These are phyloP conservation scores for Athelia psychrophila DNA, from an alignment of 1,284 basidiomycete species.

Conservation along the genomic window DNA sequence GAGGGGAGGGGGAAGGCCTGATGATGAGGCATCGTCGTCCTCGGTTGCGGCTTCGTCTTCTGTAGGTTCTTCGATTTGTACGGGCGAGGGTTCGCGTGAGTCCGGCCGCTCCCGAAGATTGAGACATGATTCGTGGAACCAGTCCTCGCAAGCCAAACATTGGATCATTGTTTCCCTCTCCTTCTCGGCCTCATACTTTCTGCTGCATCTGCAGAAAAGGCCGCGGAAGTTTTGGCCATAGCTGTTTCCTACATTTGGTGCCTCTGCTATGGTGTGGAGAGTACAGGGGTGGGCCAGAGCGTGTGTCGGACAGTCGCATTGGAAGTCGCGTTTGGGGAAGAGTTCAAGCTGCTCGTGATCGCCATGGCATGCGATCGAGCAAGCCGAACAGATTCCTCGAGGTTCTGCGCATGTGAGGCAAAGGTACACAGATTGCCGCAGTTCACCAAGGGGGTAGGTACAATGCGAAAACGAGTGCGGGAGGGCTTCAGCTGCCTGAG, in stretches of 20 bases:
- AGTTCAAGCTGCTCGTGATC: slow-evolving; percentile 80
- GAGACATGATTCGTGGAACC: slow-evolving; percentile 85
- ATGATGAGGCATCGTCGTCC: slow-evolving; percentile 51
- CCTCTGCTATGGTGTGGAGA: slow-evolving; percentile 51
- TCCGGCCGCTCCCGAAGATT: slow-evolving; percentile 65
- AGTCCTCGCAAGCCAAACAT: slow-evolving; percentile 82
- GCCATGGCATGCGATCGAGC: slow-evolving; percentile 78
- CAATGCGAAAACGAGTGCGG: slow-evolving; percentile 76
- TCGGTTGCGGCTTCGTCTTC: slow-evolving; percentile 38
- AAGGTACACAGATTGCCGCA: slow-evolving; percentile 70
- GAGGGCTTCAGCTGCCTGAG: slow-evolving; percentile 68
- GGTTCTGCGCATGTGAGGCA: slow-evolving; percentile 65
- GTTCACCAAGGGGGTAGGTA: slow-evolving; percentile 58
- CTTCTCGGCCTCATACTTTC: slow-evolving; percentile 63
- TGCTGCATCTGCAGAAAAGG: slow-evolving; percentile 69
- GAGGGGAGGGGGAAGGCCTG: slow-evolving; percentile 61
- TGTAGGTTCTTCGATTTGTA: slow-evolving; percentile 18
- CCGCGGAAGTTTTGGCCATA: slow-evolving; percentile 73
- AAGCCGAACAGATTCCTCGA: slow-evolving; percentile 59
- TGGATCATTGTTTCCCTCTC: slow-evolving; percentile 84
- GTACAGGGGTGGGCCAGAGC: slow-evolving; percentile 58
- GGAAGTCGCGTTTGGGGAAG: slow-evolving; percentile 78
- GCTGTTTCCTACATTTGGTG: slow-evolving; percentile 51
- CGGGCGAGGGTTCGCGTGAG: slow-evolving; percentile 43
- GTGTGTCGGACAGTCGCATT: slow-evolving; percentile 76